Conservation (phyloP, 2,329 filamentous ascomycete genomes). For the Knufia petricola region DNA sequence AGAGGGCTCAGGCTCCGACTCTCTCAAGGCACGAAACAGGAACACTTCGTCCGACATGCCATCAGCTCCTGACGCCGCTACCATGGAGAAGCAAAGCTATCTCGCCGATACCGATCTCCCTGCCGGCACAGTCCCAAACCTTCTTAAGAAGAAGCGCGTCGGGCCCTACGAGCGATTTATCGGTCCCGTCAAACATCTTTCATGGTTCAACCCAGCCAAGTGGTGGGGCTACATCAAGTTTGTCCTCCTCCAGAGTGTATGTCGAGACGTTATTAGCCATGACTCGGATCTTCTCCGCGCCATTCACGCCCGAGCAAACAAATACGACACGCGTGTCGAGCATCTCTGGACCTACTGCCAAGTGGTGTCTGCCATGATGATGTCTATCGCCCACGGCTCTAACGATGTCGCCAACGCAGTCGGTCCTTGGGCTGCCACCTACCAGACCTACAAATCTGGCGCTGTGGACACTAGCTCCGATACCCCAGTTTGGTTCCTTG, state of each 20-base stretch:
- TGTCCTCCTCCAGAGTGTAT: conserved; percentile 27
- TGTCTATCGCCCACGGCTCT: conserved; percentile 37
- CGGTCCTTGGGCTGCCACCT: conserved; percentile 33
- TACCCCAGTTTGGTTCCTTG: conserved; percentile 34
- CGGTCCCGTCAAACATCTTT: conserved; percentile 11
- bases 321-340: conserved; percentile 39
- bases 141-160: conserved; percentile 6
- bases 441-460: conserved; percentile 29
- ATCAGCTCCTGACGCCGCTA: conserved; percentile 5
- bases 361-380: conserved; percentile 33
- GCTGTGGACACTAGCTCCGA: conserved; percentile 24
- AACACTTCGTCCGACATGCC: conserved; percentile 2
- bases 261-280: conserved; percentile 33
- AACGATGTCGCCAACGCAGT: conserved; percentile 38
- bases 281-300: conserved; percentile 31
- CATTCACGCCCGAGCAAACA: conserved; percentile 34
- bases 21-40: neutral
- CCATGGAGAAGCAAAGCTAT: conserved; percentile 7
- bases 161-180: conserved; percentile 12
- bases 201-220: conserved; percentile 11
- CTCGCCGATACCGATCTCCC: neutral
- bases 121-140: neutral
- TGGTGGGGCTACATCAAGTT: conserved; percentile 11
- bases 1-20: neutral
- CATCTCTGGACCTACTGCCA: conserved; percentile 40